Conservation (phyloP, 768 basidiomycete species). For the Hericium rajendrae region DNA sequence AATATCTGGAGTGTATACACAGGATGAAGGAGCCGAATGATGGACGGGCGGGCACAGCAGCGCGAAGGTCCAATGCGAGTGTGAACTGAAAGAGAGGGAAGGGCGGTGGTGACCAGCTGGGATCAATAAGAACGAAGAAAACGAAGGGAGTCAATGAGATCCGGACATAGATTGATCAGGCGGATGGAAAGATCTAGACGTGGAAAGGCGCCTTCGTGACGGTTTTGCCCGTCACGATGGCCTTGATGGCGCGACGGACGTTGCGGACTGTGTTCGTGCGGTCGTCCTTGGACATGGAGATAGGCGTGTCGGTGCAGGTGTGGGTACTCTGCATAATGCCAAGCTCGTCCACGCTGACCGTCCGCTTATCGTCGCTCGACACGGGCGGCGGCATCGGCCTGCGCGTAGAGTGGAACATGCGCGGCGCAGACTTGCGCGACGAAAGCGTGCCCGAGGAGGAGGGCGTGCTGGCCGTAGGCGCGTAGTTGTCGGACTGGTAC, state of each 20-base stretch:
- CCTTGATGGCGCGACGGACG: slow-evolving; percentile 66
- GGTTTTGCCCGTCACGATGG: slow-evolving; percentile 60
- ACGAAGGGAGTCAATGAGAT: background rate
- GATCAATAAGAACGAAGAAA: background rate
- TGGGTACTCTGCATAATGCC: slow-evolving; percentile 31
- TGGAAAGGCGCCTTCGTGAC: slow-evolving; percentile 25
- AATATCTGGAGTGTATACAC: background rate
- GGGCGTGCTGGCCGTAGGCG: slow-evolving; percentile 31
- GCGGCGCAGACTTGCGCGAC: background rate
- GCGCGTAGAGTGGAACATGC: slow-evolving; percentile 35
- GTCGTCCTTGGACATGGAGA: background rate
- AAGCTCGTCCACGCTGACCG: slow-evolving; percentile 55
- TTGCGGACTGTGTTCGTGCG: slow-evolving; percentile 40
- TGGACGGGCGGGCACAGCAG: background rate
- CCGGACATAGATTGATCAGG: background rate
- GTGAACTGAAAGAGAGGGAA: background rate
- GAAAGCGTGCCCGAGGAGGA: slow-evolving; percentile 1
- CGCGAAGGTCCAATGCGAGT: background rate
- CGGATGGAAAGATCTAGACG: background rate
- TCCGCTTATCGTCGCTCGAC: slow-evolving; percentile 39
- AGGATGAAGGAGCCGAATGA: background rate
- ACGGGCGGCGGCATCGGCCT: slow-evolving; percentile 64
- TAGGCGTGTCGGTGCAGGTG: background rate
- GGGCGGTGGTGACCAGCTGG: background rate
- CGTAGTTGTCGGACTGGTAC: slow-evolving; percentile 62